Conservation (phyloP, 805 yeast species). For the Cyberlindnera sargentensis region DNA sequence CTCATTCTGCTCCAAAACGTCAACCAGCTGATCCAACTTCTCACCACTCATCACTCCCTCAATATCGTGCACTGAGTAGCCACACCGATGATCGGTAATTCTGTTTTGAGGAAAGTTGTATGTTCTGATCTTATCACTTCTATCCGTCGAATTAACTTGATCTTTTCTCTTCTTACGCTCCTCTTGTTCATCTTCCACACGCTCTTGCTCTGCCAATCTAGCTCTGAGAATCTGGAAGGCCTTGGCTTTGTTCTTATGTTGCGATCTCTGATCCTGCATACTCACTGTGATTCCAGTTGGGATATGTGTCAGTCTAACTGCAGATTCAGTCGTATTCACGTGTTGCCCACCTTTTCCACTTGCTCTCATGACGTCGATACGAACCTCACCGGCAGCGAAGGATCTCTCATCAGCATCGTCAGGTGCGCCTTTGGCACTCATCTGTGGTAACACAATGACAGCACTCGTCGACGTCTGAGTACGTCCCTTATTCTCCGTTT, state of each 20-base stretch:
- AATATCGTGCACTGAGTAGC: constrained; percentile 69
- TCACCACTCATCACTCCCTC: constrained; percentile 58
- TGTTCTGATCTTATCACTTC: constrained; percentile 90
- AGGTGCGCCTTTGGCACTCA: constrained; percentile 45
- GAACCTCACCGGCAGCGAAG: constrained; percentile 79
- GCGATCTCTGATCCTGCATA: constrained; percentile 94
- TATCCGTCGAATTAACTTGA: constrained; percentile 83
- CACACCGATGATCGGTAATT: constrained; percentile 90
- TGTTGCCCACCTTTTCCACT: constrained; percentile 98
- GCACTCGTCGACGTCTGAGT: constrained; percentile 96
- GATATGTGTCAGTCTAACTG: constrained; percentile 85
- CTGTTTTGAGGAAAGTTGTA: constrained; percentile 91
- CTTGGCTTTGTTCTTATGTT: constrained; percentile 87
- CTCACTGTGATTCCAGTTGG: constrained; percentile 86
- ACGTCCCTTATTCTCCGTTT: constrained; percentile 89
- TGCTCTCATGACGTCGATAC: constrained; percentile 96
- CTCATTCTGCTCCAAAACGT: constrained; percentile 41
- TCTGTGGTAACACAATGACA: constrained; percentile 84
- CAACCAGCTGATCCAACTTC: constrained; percentile 47
- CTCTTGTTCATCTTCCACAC: constrained; percentile 52
- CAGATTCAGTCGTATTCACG: constrained; percentile 95
- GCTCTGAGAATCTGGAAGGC: constrained; percentile 81
- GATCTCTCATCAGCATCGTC: constrained; percentile 53
- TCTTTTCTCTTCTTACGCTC: constrained; percentile 65
- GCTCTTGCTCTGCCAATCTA: constrained; percentile 74